Percentiles rank a stretch among this genome's conserved stretches.
Conservation (phyloP, 2,329 filamentous ascomycete species). For the Madurella fahalii region DNA sequence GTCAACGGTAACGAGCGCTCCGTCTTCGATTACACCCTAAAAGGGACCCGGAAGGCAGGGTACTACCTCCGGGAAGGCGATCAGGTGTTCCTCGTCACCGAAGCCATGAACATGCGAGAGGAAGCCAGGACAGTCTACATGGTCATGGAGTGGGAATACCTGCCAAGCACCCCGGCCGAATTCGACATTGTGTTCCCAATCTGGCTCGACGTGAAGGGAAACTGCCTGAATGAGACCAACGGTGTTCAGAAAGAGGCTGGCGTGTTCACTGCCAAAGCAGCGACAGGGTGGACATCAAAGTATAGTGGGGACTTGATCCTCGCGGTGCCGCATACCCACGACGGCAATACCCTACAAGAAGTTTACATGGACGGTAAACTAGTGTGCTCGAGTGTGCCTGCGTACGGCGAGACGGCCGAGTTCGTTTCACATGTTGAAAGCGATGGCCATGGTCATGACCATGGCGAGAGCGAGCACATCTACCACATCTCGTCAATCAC, state of each 20-base stretch:
- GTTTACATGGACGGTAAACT: slow-evolving; percentile 1
- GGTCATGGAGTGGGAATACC: slow-evolving; percentile 7
- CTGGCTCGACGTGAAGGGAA: slow-evolving; percentile 11
- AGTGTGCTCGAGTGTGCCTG: slow-evolving; percentile 4
- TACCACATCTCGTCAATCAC: slow-evolving; percentile 8
- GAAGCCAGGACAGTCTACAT: neutral
- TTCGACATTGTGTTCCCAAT: slow-evolving; percentile 11
- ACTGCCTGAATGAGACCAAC: slow-evolving; percentile 5
- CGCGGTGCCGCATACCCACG: slow-evolving; percentile 9
- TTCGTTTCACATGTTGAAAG: neutral
- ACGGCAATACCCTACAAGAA: slow-evolving; percentile 6
- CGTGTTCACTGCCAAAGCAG: slow-evolving; percentile 1
- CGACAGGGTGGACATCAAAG: neutral
- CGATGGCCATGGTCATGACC: slow-evolving; percentile 3
- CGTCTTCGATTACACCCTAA: slow-evolving; percentile 4
- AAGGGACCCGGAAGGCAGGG: slow-evolving; percentile 11
- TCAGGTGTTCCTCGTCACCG: slow-evolving; percentile 1
- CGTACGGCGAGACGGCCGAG: slow-evolving; percentile 9
- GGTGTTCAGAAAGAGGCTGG: neutral
- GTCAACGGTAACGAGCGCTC: slow-evolving; percentile 1
- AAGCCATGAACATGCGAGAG: slow-evolving; percentile 2
- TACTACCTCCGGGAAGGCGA: slow-evolving; percentile 7
- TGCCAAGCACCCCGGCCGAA: neutral
- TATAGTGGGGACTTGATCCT: slow-evolving; percentile 3
- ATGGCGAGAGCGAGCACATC: neutral